Evolutionary conservation across 305 asterid species (phyloP), one percentile per base, ranked within the genome.

Genomic region (Petunia hybrid): DNA sequence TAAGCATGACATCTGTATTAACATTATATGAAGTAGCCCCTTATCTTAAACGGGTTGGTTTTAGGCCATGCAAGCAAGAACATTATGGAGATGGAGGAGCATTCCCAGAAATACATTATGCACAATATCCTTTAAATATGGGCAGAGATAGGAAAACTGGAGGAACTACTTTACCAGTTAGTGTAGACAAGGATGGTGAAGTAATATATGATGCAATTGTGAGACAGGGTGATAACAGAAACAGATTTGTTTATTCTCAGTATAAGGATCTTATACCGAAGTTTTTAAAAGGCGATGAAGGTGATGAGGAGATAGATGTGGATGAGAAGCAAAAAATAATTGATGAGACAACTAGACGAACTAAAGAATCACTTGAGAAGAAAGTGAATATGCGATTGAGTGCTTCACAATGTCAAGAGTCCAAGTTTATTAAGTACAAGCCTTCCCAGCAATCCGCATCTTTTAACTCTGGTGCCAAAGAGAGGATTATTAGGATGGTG

Each of bases 11-110:
- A n/a, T n/a, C n/a, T n/a, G n/a, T 93, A n/a, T n/a, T n/a, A n/a
- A n/a, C n/a, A n/a, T n/a, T n/a, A n/a, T n/a, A n/a, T n/a, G n/a
- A n/a, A n/a, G n/a, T n/a, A n/a, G 91, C 94, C 0, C 90, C 87
- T 0, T 90, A 91, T 81, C 73, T 90, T 87, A 90, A 91, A 82
- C 83, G 97, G 59, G 86, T 90, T 0, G 93, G 94, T 59, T 92
- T 90, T 78, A 89, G 85, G 88, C 97, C 97, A 0, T 84, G 90
- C 4, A 91, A 92, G 78, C 89, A 86, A 2, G 97, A 91, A 86
- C 94, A 92, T 80, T 92, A 87, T 70, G 97, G 97, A 0, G 93
- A 91, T 87, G 97, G 97, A 14, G 97, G 97, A 70, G 97, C 95
- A 2, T 92, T 92, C 60, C 97, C 97, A 1, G 97, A 92, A 79